Base-by-base conservation (phyloP, 2,329 filamentous ascomycete genomes). In the Chrysosporium keratinophilum region DNA sequence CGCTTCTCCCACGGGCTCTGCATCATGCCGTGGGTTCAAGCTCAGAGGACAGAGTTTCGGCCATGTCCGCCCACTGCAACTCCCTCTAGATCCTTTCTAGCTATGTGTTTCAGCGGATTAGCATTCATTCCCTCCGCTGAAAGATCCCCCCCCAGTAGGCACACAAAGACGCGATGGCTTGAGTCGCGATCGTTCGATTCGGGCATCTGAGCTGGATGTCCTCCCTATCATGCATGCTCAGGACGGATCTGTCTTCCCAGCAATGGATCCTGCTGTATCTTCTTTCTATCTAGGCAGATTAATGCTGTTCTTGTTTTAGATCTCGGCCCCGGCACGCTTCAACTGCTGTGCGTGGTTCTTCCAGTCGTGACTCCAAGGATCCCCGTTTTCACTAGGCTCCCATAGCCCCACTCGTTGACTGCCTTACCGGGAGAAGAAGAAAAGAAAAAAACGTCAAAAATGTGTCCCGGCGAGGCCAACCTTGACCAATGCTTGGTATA, bases 11-110 rank as follows among this genome's bases (percentile, higher is more conserved):
- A 37, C 35, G 35, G 17, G 20, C 15, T 19, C 19, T 31, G 39
- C 48, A 34, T 43, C 17, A 42, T 20, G 19, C 6, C 31, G 35
- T 34, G 19, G 20, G 28, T 40, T 51, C 49, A 28, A 35, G 49
- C 49, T 51, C 20, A 35, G 11, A n/a, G 28, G 15, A 51, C 40
- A 51, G 17, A 51, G 49, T 51, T 51, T 51, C 49, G 49, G 49
- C 15, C 49, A 51, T 43, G 49, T 51, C 49, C 49, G 49, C 49
- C 33, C 15, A 9, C 19, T 23, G n/a, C 11, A 17, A 37, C 3
- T 44, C 23, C 7, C 12, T 15, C 23, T 28, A 7, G 7, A 28
- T 40, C 46, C 46, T 23, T 34, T 28, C 34, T 3, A 12, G 11
- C 23, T 39, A 23, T 51, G 12, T 44, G 17, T 44, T 23, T 44